Evolutionary conservation across 106 monocot genomes (phyloP), one percentile per base, ranked within the genome.

Genomic region (Dendrobium nobile): DNA sequence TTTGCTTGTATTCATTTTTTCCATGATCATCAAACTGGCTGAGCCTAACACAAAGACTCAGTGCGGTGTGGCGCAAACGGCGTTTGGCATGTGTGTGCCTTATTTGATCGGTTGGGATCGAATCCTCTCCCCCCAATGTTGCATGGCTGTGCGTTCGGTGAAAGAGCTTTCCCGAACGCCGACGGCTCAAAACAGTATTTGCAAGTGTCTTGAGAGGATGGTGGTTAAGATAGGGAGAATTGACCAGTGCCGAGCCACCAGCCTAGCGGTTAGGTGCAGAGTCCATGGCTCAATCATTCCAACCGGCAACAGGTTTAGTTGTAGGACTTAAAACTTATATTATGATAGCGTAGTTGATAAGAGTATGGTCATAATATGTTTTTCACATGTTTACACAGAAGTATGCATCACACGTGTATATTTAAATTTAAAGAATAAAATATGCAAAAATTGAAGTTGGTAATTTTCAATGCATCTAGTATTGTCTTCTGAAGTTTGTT

Each of bases 61-160:
- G 11, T 80, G 79, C 48, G 79, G 79, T 47, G 70, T 80, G 48
- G 79, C 79, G 45, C 47, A 70, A 27, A 80, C 31, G 17, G 79
- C 79, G 28, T 80, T 80, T 11, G 68, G 79, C 64, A 70, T 68
- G 79, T 70, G 68, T 44, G 79, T 79, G 43, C 79, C 79, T 2
- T 79, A 79, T 24, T 16, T 79, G 67, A 79, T 79, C 43, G 79
- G 67, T 2, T 4, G 18, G 28, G 79, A 80, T 28, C 67, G 4
- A 8, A 42, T 6, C 26, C 18, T 70, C 13, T 80, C 47, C 1
- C 13, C 26, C 15, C 45, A 64, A 3, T 80, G 79, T 17, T 80
- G 79, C 22, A 28, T 16, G 7, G 79, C n/a, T 42, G 79, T 80
- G 2, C 44, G 48, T 43, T 68, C 79, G 8, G 72, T 80, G 2